Conservation (phyloP, 345 rosid species). For the Odontarrhena argentea region DNA sequence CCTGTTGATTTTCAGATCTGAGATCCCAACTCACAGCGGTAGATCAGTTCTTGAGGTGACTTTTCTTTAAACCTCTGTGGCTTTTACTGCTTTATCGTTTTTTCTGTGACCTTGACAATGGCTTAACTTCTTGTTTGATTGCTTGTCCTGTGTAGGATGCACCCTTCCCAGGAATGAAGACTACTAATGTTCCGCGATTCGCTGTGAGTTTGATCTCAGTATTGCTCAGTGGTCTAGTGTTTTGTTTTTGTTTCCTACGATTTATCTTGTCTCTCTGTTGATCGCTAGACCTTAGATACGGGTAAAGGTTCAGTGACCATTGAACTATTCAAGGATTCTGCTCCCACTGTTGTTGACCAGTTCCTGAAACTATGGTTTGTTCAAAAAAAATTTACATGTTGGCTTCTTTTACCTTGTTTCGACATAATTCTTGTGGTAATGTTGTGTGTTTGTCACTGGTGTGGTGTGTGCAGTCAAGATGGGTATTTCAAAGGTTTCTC, state of each 20-base stretch:
- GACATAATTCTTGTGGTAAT: not conserved
- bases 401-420: not conserved
- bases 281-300: conserved; percentile 58
- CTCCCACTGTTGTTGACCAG: conserved; percentile 67
- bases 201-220: conserved; percentile 45
- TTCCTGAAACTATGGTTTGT: conserved; percentile 64
- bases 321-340: conserved; percentile 65
- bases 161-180: conserved; percentile 45
- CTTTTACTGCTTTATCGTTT: conserved; percentile 2
- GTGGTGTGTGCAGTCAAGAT: conserved; percentile 55
- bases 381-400: not conserved
- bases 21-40: conserved; percentile 44
- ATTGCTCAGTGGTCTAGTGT: not conserved
- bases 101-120: not conserved
- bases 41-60: conserved; percentile 55
- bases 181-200: conserved; percentile 55
- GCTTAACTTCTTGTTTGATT: too few relatives aligned
- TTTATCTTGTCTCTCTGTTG: conserved; percentile 12
- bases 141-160: conserved; percentile 40
- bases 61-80: not conserved
- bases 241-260: not conserved
- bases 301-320: conserved; percentile 67
- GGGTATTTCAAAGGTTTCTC: conserved; percentile 65
- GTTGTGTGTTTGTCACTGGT: conserved; percentile 7
- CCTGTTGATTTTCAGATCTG: conserved; percentile 51